Percentiles rank a stretch among this genome's conserved stretches.
Conservation (phyloP, 2,329 filamentous ascomycete genomes). For the Colletotrichum sp. region DNA sequence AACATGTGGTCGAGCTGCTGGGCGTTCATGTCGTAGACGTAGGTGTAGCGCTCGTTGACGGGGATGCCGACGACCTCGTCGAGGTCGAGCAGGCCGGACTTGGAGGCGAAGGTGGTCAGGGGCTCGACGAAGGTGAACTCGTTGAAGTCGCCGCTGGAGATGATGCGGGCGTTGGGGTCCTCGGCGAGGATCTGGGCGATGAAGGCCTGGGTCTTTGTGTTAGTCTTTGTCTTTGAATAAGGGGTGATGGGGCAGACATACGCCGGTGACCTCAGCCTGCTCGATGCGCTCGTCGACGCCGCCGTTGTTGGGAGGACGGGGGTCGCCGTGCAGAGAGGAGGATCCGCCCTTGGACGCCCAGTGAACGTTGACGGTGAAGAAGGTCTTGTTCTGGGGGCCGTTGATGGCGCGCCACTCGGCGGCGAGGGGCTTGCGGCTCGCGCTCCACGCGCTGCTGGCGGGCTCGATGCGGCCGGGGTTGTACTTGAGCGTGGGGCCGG, state of each 20-base stretch:
- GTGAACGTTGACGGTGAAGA: conserved; percentile 78
- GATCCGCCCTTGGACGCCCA: conserved; percentile 71
- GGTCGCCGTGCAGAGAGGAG: conserved; percentile 68
- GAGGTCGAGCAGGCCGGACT: conserved; percentile 64
- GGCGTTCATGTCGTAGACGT: conserved; percentile 72
- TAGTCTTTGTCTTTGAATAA: conserved; percentile 1
- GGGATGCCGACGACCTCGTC: conserved; percentile 62
- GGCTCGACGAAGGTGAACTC: conserved; percentile 71
- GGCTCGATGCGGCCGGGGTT: conserved; percentile 75
- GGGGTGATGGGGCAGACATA: conserved; percentile 35
- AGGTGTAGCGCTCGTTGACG: conserved; percentile 69
- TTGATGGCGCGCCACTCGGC: conserved; percentile 68
- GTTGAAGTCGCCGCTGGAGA: conserved; percentile 74
- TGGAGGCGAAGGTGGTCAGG: conserved; percentile 55
- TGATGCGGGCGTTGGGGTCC: conserved; percentile 61
- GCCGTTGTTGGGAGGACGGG: conserved; percentile 69
- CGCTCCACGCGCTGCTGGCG: conserved; percentile 60
- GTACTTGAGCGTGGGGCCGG: conserved; percentile 63
- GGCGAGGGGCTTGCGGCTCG: conserved; percentile 70
- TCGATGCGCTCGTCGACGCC: conserved; percentile 60
- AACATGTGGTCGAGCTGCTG: conserved; percentile 76
- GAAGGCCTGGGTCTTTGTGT: conserved; percentile 47
- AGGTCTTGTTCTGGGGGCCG: conserved; percentile 51
- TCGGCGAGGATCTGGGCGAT: conserved; percentile 60
- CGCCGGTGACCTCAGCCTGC: conserved; percentile 65